Evolutionary conservation across 106 monocot genomes (phyloP).

Genomic region (Acorus gramineus): DNA sequence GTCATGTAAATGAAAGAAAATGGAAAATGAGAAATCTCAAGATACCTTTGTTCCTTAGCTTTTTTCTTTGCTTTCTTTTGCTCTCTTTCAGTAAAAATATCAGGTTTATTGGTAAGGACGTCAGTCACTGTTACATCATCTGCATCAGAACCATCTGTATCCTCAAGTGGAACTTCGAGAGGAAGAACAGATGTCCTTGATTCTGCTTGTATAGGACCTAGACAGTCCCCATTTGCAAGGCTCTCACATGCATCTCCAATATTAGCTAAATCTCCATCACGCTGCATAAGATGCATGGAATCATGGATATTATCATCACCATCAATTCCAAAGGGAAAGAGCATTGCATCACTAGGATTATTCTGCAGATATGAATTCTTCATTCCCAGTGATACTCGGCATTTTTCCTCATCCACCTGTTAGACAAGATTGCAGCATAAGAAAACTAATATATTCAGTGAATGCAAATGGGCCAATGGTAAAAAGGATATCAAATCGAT

Average conservation of each 20-base stretch:
- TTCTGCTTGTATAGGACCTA: slow-evolving; percentile 15
- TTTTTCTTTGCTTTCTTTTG: slow-evolving; percentile 45
- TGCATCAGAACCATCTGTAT: slow-evolving; percentile 46
- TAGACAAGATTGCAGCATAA: neutral
- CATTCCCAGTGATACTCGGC: slow-evolving; percentile 77
- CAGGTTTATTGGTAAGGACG: slow-evolving; percentile 3
- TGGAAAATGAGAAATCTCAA: neutral
- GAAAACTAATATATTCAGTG: neutral
- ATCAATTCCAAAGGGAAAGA: slow-evolving; percentile 6
- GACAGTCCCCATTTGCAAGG: slow-evolving; percentile 9
- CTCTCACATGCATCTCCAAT: neutral
- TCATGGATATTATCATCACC: slow-evolving; percentile 5
- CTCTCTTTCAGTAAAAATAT: slow-evolving; percentile 21
- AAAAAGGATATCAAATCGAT: neutral
- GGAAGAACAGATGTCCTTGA: slow-evolving; percentile 50
- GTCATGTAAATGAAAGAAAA: neutral
- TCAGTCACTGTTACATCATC: slow-evolving; percentile 8
- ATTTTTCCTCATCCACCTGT: slow-evolving; percentile 67
- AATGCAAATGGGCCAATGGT: neutral
- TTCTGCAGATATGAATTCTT: slow-evolving; percentile 51
- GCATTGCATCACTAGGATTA: slow-evolving; percentile 4
- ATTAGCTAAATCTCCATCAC: slow-evolving; percentile 1
- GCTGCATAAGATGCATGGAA: slow-evolving; percentile 1
- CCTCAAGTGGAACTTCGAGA: slow-evolving; percentile 69
- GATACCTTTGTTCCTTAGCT: slow-evolving; percentile 72